Evolutionary conservation across 2,329 filamentous ascomycete species (phyloP), one percentile per base, ranked within the genome.

Genomic region (Epicoccum sorghinum): DNA sequence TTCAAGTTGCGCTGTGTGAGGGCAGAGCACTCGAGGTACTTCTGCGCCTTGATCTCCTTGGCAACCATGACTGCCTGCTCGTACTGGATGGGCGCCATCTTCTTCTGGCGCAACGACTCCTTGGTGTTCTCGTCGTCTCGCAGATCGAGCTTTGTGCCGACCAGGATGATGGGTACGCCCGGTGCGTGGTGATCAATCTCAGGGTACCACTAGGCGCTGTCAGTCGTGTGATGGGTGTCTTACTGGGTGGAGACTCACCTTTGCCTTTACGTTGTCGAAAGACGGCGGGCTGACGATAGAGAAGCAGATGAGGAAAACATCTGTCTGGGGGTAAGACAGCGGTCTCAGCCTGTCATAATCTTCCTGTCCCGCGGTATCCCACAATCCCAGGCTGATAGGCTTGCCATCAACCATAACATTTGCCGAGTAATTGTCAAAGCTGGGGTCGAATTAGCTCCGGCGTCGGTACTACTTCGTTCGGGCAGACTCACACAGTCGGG

Each of bases 401-500:
- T 96, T 96, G 70, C 93, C 92, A 81, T 98, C 95, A 52, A 98
- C 95, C 91, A 97, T 97, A 51, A 99, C 95, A 82, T 92, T 96
- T 62, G 95, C 95, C 33, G 93, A 96, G 82, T 98, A 98, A 82
- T 99, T 99, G 76, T 98, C 93, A 79, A 98, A 98, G 61, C 92
- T 96, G 66, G 56, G 45, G 38, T 9, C 25, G 25, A 25, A 52
- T 74, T 61, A 74, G 69, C 62, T 47, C 39, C 7, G 24, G 50
- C 38, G 30, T 43, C 39, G 22, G 50, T 13, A 32, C 32, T 33
- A 13, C 4, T 9, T 4, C 7, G 13, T 33, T n/a, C 32, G 10
- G 13, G 13, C 13, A 35, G 29, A 64, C 89, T 78, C 80, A 95
- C 90, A 99, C 95, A 69, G 95, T 99, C 65, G 95, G 95, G 69